Evolutionary conservation across 768 basidiomycete genomes (phyloP).

Genomic region (Leccinum truebloodii): DNA sequence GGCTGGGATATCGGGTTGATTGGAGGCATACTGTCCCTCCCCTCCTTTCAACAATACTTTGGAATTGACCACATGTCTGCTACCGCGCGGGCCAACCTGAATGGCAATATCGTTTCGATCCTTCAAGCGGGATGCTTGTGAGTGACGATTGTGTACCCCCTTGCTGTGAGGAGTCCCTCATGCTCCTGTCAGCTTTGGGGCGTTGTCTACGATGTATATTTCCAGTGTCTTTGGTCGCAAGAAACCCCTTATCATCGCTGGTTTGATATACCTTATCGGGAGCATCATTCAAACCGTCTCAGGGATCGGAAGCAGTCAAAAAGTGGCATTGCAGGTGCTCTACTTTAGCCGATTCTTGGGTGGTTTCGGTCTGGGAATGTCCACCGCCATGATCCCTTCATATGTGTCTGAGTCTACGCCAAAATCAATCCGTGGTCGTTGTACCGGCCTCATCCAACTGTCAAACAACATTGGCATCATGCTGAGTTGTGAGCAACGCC

Average conservation of each 20-base stretch:
- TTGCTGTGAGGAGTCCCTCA: neutral
- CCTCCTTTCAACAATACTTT: constrained; percentile 50
- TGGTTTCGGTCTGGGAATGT: constrained; percentile 63
- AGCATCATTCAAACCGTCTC: constrained; percentile 47
- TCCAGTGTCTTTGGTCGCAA: constrained; percentile 49
- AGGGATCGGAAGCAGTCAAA: constrained; percentile 41
- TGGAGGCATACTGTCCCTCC: constrained; percentile 48
- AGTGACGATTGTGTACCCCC: constrained; percentile 16
- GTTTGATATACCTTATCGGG: constrained; percentile 48
- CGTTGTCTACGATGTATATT: constrained; percentile 41
- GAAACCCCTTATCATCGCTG: constrained; percentile 44
- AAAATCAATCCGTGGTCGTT: constrained; percentile 48
- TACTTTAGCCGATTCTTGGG: constrained; percentile 56
- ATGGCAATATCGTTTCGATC: constrained; percentile 54
- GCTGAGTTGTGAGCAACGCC: constrained; percentile 33
- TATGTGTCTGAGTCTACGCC: constrained; percentile 55
- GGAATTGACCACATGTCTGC: constrained; percentile 42
- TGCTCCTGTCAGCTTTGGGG: constrained; percentile 40
- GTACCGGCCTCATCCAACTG: constrained; percentile 45
- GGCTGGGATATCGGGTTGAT: constrained; percentile 54
- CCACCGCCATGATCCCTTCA: constrained; percentile 48
- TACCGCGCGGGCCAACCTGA: constrained; percentile 40
- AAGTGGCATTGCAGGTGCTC: constrained; percentile 39
- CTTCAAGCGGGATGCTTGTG: constrained; percentile 52
- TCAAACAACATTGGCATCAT: constrained; percentile 34